These are phyloP conservation scores for Lachancea cidri DNA, from an alignment of 805 yeast genomes.

Conservation along the genomic window DNA sequence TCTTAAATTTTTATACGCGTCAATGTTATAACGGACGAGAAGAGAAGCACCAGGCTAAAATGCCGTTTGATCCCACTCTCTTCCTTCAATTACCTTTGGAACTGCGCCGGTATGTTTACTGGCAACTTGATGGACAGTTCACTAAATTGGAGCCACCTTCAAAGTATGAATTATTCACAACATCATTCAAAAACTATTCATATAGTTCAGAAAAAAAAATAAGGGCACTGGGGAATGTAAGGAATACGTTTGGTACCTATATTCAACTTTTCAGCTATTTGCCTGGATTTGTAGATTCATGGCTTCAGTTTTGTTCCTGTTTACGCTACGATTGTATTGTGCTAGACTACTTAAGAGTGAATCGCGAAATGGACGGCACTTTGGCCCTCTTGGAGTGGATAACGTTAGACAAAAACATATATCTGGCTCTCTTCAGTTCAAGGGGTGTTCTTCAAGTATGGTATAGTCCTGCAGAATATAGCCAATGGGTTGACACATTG, in stretches of 20 bases:
- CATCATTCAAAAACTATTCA: neutral
- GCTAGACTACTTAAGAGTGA: slow-evolving; percentile 26
- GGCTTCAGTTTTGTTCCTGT: slow-evolving; percentile 26
- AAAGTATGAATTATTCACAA: slow-evolving; percentile 6
- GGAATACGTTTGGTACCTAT: slow-evolving; percentile 17
- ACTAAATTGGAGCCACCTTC: slow-evolving; percentile 5
- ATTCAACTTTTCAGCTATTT: slow-evolving; percentile 23
- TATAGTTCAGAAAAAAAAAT: neutral
- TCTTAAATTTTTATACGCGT: no score
- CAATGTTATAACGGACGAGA: neutral
- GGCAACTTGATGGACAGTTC: slow-evolving; percentile 15
- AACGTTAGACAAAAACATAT: slow-evolving; percentile 13
- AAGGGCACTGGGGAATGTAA: no score
- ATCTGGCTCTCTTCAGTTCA: slow-evolving; percentile 21
- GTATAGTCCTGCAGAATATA: slow-evolving; percentile 25
- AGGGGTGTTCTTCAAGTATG: slow-evolving; percentile 25
- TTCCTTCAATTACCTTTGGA: slow-evolving; percentile 25
- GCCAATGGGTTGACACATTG: neutral
- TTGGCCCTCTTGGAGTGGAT: slow-evolving; percentile 25
- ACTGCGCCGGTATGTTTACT: slow-evolving; percentile 23
- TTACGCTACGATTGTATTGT: slow-evolving; percentile 28
- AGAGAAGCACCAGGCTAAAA: neutral
- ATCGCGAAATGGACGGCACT: slow-evolving; percentile 21
- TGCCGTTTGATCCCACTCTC: slow-evolving; percentile 5
- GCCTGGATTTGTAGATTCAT: slow-evolving; percentile 17